Conservation (phyloP, 805 yeast species). For the Torulaspora microellipsoides region DNA sequence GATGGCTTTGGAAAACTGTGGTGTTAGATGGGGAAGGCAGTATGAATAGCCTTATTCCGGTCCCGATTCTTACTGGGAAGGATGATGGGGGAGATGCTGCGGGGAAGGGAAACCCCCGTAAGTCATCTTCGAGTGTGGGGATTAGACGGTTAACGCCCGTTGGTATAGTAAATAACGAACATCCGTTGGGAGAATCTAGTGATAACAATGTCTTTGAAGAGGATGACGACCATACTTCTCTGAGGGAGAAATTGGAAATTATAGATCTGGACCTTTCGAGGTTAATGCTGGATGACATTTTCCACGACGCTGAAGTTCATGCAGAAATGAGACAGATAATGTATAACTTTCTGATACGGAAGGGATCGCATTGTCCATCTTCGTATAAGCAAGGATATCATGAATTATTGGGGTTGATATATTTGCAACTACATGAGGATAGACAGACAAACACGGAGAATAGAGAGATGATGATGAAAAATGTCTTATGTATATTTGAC, state of each 20-base stretch:
- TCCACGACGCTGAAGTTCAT: constrained; percentile 17
- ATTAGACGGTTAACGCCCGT: constrained; percentile 28
- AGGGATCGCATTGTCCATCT: not conserved
- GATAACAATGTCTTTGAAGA: not conserved
- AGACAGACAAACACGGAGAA: constrained; percentile 1
- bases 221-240: constrained; percentile 10
- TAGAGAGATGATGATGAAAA: constrained; percentile 8
- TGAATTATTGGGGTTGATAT: constrained; percentile 29
- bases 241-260: constrained; percentile 27
- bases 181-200: constrained; percentile 9
- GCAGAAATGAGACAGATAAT: constrained; percentile 26
- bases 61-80: constrained; percentile 15
- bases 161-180: constrained; percentile 4
- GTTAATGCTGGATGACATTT: constrained; percentile 24
- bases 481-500: constrained; percentile 23
- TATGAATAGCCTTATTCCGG: constrained; percentile 9
- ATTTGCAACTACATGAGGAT: constrained; percentile 21
- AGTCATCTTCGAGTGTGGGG: constrained; percentile 6
- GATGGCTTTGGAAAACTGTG: constrained; percentile 33
- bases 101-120: not conserved
- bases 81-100: constrained; percentile 10
- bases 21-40: constrained; percentile 17
- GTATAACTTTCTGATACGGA: constrained; percentile 20
- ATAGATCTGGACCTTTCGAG: constrained; percentile 30
- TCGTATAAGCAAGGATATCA: constrained; percentile 33